Conservation (phyloP, 2,329 filamentous ascomycete species). For the Achaetomium macrosporum region DNA sequence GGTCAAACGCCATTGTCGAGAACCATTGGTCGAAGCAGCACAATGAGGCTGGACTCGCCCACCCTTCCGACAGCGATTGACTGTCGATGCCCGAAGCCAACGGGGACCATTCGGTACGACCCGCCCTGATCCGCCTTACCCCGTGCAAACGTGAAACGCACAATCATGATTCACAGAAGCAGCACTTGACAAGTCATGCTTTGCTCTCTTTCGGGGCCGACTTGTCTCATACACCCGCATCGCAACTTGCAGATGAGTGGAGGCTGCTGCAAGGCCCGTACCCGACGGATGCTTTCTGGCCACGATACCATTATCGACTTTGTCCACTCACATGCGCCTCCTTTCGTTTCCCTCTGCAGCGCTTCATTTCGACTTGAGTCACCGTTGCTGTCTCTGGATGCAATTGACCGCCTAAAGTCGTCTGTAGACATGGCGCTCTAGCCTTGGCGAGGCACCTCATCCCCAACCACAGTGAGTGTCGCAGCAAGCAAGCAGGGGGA, state of each 20-base stretch:
- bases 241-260: background rate
- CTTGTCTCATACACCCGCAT: slow-evolving; percentile 8
- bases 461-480: background rate
- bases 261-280: slow-evolving; percentile 10
- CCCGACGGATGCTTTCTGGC: background rate
- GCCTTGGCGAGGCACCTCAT: background rate
- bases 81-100: slow-evolving; percentile 23
- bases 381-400: slow-evolving; percentile 3
- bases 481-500: slow-evolving; percentile 5
- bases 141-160: slow-evolving; percentile 17
- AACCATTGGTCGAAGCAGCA: slow-evolving; percentile 17
- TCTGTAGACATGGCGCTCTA: slow-evolving; percentile 2
- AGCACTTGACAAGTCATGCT: slow-evolving; percentile 17
- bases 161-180: background rate
- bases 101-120: slow-evolving; percentile 11
- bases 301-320: slow-evolving; percentile 9
- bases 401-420: slow-evolving; percentile 11
- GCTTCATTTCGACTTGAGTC: background rate
- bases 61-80: slow-evolving; percentile 1
- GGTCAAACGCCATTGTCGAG: slow-evolving; percentile 18
- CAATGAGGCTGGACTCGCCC: slow-evolving; percentile 14
- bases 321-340: slow-evolving; percentile 1
- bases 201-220: slow-evolving; percentile 4
- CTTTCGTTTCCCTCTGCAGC: slow-evolving; percentile 7
- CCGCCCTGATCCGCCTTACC: slow-evolving; percentile 3